Conservation (phyloP, 2,329 filamentous ascomycete genomes). For the Microthyrium microscopicum region DNA sequence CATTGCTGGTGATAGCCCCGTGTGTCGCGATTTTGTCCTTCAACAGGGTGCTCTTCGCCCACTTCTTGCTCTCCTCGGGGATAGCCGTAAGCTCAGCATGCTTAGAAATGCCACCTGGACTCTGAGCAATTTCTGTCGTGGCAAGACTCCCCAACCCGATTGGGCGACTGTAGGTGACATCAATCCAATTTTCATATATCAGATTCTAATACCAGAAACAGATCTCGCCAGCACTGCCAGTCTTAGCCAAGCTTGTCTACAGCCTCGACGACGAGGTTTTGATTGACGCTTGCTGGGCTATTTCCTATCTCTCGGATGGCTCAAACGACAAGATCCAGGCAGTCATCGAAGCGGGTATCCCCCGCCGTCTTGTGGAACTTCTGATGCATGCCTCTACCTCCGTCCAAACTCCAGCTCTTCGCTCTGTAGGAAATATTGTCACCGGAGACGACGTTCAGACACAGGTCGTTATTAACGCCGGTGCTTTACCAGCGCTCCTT, state of each 20-base stretch:
- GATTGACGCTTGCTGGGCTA: conserved; percentile 98
- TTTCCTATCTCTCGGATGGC: conserved; percentile 94
- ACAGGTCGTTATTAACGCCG: conserved; percentile 98
- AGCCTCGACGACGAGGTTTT: conserved; percentile 95
- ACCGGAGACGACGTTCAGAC: conserved; percentile 98
- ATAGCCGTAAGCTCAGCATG: conserved; percentile 99
- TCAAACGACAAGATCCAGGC: conserved; percentile 99
- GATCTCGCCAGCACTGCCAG: conserved; percentile 88
- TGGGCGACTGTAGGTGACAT: conserved; percentile 68
- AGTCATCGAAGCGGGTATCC: conserved; percentile 95
- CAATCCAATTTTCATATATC: conserved; percentile 1
- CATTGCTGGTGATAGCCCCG: conserved; percentile 95
- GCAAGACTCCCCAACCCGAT: conserved; percentile 96
- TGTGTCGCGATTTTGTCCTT: conserved; percentile 93
- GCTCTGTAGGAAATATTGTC: conserved; percentile 96
- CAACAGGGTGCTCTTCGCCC: conserved; percentile 82
- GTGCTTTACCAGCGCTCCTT: conserved; percentile 77
- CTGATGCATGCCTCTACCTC: conserved; percentile 97
- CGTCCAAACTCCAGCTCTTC: conserved; percentile 90
- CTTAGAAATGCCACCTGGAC: conserved; percentile 98
- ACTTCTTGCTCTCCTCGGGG: conserved; percentile 73
- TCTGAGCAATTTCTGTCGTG: conserved; percentile 97
- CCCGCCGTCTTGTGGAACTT: conserved; percentile 86
- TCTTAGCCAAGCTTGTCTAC: conserved; percentile 94
- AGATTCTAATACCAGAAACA: conserved; percentile 21